Conservation (phyloP, 352 stramenopile species). For the Phytopythium cucurbitacearum region DNA sequence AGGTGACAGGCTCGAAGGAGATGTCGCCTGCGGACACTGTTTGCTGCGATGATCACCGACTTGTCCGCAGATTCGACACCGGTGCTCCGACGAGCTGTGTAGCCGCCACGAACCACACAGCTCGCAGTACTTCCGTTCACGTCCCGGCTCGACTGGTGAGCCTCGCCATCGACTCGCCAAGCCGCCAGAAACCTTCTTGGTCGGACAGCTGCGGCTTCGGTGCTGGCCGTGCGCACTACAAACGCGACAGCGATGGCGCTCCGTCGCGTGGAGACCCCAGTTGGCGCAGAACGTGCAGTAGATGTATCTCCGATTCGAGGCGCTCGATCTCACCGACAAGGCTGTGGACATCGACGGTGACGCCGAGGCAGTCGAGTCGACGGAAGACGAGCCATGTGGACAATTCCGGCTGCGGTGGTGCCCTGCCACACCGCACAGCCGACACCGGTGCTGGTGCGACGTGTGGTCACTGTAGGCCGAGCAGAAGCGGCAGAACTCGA, state of each 20-base stretch:
- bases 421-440: slow-evolving; percentile 48
- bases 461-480: slow-evolving; percentile 64
- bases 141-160: slow-evolving; percentile 27
- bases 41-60: slow-evolving; percentile 61
- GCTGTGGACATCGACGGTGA: slow-evolving; percentile 11
- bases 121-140: slow-evolving; percentile 50
- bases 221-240: slow-evolving; percentile 50
- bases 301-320: slow-evolving; percentile 19
- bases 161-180: slow-evolving; percentile 34
- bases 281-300: slow-evolving; percentile 61
- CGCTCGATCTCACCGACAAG: slow-evolving; percentile 2
- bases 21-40: slow-evolving; percentile 35
- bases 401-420: slow-evolving; percentile 63
- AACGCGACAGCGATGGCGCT: slow-evolving; percentile 53
- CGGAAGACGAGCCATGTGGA: slow-evolving; percentile 19
- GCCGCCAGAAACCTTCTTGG: not conserved
- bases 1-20: not conserved
- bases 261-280: slow-evolving; percentile 50
- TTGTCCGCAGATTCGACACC: slow-evolving; percentile 57
- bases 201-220: slow-evolving; percentile 44
- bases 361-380: slow-evolving; percentile 6
- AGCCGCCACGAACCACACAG: slow-evolving; percentile 46
- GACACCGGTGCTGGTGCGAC: slow-evolving; percentile 58
- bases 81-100: slow-evolving; percentile 58
- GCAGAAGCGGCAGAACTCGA: slow-evolving; percentile 71